Base-by-base conservation (phyloP, 345 rosid species). In the Rubroshorea leprosula region DNA sequence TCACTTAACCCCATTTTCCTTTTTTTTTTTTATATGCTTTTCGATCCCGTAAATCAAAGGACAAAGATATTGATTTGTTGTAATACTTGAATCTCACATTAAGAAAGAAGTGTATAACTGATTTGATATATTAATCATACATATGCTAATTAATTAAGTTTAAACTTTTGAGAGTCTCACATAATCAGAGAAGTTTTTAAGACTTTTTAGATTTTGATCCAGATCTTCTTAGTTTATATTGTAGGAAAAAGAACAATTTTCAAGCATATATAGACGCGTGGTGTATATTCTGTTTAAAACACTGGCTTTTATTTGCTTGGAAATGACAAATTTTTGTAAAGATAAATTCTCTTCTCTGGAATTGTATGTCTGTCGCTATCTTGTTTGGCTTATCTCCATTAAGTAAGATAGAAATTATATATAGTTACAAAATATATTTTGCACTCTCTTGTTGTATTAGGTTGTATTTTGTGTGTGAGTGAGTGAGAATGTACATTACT, bases 281-380 rank as follows among this genome's bases (percentile, higher is more conserved):
- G 6, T 41, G 31, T 20, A 16, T 41, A 12, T 55, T 49, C 68
- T 59, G 41, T 54, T 51, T 44, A 63, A 55, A 48, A 35, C 5
- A 35, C 41, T 35, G 14, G 18, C 45, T 43, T 27, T 16, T 61
- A 41, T 65, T 64, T 65, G 18, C 56, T 26, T 31, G 55, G 43
- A 66, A 70, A 54, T 60, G 72, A 74, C 72, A 69, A 64, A 51
- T 68, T 55, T 46, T 61, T 2, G 41, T 13, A 35, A 35, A 35
- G 41, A 13, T 35, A n/a, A 15, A 44, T 44, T 44, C 35, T 9
- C 35, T 51, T 70, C 51, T 15, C 69, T 62, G 68, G 60, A 67
- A 58, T 59, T 64, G 51, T 20, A 54, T 59, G 39, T 62, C 60
- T 64, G 73, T 67, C 70, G 53, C 65, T 57, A 51, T 74, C 69